These are phyloP conservation scores for Carallia pectinifolia DNA, from an alignment of 345 rosid species.

Conservation along the genomic window DNA sequence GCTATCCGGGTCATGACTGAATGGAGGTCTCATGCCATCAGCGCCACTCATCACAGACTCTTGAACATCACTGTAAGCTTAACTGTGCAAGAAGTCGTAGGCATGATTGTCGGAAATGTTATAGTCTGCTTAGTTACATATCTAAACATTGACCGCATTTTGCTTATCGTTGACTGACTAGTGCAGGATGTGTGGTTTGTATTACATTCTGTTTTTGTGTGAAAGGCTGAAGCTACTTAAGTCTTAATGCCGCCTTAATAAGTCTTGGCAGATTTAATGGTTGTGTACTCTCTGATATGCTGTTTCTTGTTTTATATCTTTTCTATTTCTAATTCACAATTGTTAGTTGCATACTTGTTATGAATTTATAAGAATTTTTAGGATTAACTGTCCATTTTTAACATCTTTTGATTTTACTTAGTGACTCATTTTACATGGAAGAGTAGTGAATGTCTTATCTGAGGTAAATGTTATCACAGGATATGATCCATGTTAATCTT, in stretches of 20 bases:
- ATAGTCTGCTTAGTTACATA: not conserved
- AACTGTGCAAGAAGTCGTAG: not conserved
- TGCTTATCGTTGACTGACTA: not conserved
- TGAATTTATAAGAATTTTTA: no score
- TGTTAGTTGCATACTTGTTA: not conserved
- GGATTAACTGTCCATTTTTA: no score
- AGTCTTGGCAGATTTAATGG: not conserved
- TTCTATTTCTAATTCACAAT: constrained; percentile 4
- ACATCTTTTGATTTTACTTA: no score
- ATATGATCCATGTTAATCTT: no score
- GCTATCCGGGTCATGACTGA: constrained; percentile 29
- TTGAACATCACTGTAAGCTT: not conserved
- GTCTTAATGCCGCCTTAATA: not conserved
- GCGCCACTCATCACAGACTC: not conserved
- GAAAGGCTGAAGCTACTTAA: constrained; percentile 3
- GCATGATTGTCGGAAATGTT: not conserved
- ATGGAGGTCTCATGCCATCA: not conserved
- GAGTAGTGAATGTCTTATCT: no score
- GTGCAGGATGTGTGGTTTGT: not conserved
- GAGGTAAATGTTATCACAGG: no score
- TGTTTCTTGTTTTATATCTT: not conserved
- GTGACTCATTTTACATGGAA: no score
- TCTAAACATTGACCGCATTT: not conserved
- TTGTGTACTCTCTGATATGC: not conserved
- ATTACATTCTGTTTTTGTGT: not conserved